Conservation (phyloP, 345 rosid genomes). For the Ricinus communis region DNA sequence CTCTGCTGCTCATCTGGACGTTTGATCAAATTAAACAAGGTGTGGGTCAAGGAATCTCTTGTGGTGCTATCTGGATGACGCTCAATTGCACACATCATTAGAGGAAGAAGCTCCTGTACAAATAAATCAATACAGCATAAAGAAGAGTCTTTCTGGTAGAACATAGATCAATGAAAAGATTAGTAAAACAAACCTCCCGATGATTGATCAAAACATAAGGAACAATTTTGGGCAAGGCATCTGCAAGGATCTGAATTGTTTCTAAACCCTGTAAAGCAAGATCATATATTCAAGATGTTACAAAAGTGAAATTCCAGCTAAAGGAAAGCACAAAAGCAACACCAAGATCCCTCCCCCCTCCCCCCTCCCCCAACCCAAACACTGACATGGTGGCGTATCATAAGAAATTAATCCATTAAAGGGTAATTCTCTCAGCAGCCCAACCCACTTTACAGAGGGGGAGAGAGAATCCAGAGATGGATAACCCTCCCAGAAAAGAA, state of each 20-base stretch:
- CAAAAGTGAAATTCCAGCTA: constrained; percentile 14
- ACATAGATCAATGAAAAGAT: constrained; percentile 1
- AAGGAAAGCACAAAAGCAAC: not conserved
- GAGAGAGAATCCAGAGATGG: constrained; percentile 1
- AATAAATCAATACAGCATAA: constrained; percentile 13
- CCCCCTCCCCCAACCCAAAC: not conserved
- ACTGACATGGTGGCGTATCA: not conserved
- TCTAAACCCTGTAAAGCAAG: constrained; percentile 65
- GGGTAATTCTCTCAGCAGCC: not conserved
- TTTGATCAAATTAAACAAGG: constrained; percentile 87
- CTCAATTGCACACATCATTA: constrained; percentile 99
- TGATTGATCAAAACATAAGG: constrained; percentile 97
- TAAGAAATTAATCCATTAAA: not conserved
- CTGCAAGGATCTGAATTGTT: constrained; percentile 95
- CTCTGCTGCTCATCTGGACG: constrained; percentile 99
- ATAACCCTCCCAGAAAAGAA: not conserved
- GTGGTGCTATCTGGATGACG: constrained; percentile 79
- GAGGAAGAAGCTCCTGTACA: constrained; percentile 86
- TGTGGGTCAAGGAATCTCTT: constrained; percentile 92
- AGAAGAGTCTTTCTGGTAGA: constrained; percentile 15
- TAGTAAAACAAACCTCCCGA: constrained; percentile 68
- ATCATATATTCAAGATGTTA: constrained; percentile 18
- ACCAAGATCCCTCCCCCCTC: not conserved
- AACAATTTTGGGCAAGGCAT: constrained; percentile 94
- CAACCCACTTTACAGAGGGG: not conserved